Evolutionary conservation across 768 basidiomycete species (phyloP).

Genomic region (Rubroboletus satanas): DNA sequence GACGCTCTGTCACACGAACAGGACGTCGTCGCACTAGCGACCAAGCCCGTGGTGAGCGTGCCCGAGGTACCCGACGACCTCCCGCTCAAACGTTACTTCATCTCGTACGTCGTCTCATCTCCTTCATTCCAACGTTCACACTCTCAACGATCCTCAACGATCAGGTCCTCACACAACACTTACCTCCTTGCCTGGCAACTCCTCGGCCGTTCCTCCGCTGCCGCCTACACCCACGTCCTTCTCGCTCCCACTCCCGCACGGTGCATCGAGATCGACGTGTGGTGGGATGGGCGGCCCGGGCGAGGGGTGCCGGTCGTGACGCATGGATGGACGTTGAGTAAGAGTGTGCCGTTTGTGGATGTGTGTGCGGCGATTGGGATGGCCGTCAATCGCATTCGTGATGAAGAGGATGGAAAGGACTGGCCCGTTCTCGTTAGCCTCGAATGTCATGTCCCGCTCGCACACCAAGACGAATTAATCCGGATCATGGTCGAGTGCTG

Average conservation of each 20-base stretch:
- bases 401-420: slow-evolving; percentile 27
- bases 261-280: slow-evolving; percentile 68
- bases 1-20: slow-evolving; percentile 1
- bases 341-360: slow-evolving; percentile 46
- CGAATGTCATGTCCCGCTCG: slow-evolving; percentile 56
- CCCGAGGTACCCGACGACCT: slow-evolving; percentile 38
- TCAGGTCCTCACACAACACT: slow-evolving; percentile 60
- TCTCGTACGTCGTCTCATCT: slow-evolving; percentile 37
- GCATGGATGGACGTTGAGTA: slow-evolving; percentile 57
- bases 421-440: slow-evolving; percentile 61
- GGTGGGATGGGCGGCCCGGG: slow-evolving; percentile 44
- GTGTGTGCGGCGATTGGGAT: slow-evolving; percentile 42
- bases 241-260: slow-evolving; percentile 39
- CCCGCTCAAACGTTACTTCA: slow-evolving; percentile 53
- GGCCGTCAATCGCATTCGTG: slow-evolving; percentile 17
- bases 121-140: neutral
- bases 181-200: slow-evolving; percentile 59
- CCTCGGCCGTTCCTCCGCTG: slow-evolving; percentile 49
- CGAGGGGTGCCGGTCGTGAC: slow-evolving; percentile 49
- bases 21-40: slow-evolving; percentile 32
- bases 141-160: neutral
- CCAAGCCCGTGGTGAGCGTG: slow-evolving; percentile 33
- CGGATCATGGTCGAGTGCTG: slow-evolving; percentile 47
- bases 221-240: slow-evolving; percentile 53
- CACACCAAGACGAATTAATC: slow-evolving; percentile 52